Conservation (phyloP, 192 early-diverging fungal genomes). For the Haplosporangium gracile region DNA sequence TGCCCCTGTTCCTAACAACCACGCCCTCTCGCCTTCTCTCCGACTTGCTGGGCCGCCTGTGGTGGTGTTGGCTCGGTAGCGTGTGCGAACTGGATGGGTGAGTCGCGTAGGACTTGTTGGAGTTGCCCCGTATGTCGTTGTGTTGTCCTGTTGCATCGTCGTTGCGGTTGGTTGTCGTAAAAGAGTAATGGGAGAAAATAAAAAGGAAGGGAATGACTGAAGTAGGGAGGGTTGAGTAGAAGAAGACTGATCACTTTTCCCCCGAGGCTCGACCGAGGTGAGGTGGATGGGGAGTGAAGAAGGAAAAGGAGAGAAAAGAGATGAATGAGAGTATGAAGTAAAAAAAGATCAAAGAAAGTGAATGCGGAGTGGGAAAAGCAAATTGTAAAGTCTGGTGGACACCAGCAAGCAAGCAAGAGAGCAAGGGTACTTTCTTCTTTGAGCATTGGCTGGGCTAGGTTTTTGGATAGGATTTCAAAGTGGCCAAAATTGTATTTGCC, state of each 20-base stretch:
- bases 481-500: too few species aligned
- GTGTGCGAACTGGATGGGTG: neutral
- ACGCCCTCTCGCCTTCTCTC: slow-evolving; percentile 15
- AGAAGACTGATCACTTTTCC: neutral
- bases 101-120: neutral
- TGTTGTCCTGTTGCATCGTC: slow-evolving; percentile 29
- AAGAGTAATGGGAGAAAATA: neutral
- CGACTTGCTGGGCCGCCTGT: neutral
- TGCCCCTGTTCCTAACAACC: slow-evolving; percentile 10
- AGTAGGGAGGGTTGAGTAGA: neutral
- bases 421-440: neutral
- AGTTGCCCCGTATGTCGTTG: slow-evolving; percentile 23
- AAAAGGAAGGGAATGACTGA: neutral
- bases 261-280: neutral
- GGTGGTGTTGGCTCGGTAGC: neutral
- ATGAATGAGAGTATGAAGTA: neutral
- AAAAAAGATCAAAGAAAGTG: slow-evolving; percentile 8
- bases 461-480: neutral
- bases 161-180: neutral
- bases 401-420: neutral
- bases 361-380: slow-evolving; percentile 4
- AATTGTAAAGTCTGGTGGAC: neutral
- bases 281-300: neutral
- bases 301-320: slow-evolving; percentile 9
- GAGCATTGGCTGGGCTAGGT: neutral